Evolutionary conservation across 1,284 basidiomycete genomes (phyloP).

Genomic region (Mixia osmundae): DNA sequence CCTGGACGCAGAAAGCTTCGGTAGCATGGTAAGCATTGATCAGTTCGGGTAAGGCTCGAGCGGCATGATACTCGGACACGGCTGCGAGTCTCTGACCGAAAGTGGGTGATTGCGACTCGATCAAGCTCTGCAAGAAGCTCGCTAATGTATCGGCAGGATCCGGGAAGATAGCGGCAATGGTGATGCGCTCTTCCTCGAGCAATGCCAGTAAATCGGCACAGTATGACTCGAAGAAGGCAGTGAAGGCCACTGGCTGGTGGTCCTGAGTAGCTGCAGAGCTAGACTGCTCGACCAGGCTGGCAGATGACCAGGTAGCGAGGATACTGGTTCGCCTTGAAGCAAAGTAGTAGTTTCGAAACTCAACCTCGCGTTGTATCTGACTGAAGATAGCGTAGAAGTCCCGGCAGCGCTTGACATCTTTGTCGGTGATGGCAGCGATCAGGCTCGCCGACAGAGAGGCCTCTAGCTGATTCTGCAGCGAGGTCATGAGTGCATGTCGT

Average conservation of each 20-base stretch:
- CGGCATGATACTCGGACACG: constrained; percentile 38
- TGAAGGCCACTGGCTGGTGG: constrained; percentile 24
- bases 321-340: constrained; percentile 44
- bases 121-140: constrained; percentile 49
- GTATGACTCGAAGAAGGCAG: constrained; percentile 46
- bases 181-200: constrained; percentile 35
- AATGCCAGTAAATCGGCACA: constrained; percentile 41
- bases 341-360: constrained; percentile 82
- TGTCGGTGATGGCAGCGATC: constrained; percentile 49
- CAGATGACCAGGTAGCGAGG: constrained; percentile 38
- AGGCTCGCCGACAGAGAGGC: constrained; percentile 63
- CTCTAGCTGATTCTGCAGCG: constrained; percentile 78
- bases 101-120: constrained; percentile 51
- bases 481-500: constrained; percentile 56
- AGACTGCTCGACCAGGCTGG: constrained; percentile 6
- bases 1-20: constrained; percentile 48
- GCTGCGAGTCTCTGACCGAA: constrained; percentile 48
- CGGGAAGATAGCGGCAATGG: constrained; percentile 56
- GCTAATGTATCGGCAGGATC: constrained; percentile 49
- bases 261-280: not conserved
- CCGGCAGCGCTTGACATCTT: constrained; percentile 46
- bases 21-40: constrained; percentile 46
- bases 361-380: constrained; percentile 64
- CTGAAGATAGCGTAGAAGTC: constrained; percentile 63
- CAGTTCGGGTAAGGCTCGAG: constrained; percentile 39